These are phyloP conservation scores for Prunus armeniaca DNA, from an alignment of 306 rosid genomes.

Conservation along the genomic window DNA sequence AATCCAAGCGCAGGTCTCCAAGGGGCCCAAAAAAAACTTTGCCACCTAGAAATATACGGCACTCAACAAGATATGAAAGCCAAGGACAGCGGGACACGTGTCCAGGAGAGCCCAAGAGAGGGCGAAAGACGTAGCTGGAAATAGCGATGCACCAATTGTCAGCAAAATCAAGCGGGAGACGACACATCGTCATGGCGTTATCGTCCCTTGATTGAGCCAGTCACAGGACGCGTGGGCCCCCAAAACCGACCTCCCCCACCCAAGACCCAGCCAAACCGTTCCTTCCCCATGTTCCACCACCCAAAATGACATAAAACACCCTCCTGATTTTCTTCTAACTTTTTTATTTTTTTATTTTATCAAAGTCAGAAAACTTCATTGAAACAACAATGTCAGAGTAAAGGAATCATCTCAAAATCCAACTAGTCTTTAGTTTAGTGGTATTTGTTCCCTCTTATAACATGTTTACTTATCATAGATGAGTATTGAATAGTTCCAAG, in stretches of 20 bases:
- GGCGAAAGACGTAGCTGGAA: neutral
- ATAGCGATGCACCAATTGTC: neutral
- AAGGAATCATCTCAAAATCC: too few species aligned
- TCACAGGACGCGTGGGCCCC: conserved; percentile 65
- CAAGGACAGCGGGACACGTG: neutral
- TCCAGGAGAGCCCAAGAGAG: neutral
- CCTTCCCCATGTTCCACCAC: neutral
- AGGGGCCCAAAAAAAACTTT: neutral
- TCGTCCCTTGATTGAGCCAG: conserved; percentile 25
- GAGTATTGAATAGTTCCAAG: too few species aligned
- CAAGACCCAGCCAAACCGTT: conserved; percentile 1
- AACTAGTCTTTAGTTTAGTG: too few species aligned
- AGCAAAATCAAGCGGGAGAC: conserved; percentile 1
- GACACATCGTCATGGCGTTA: neutral
- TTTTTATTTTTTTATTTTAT: too few species aligned
- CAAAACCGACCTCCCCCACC: neutral
- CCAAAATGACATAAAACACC: conserved; percentile 15
- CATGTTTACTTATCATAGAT: too few species aligned
- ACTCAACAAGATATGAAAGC: neutral
- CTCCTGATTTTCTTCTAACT: neutral
- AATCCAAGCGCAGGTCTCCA: neutral
- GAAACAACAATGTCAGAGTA: too few species aligned
- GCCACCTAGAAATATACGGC: neutral
- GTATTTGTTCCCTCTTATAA: too few species aligned
- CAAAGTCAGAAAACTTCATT: too few species aligned